A percentile compares a stretch with the other conserved stretches of the same genome.
Conservation (phyloP, 331 rosid species). For the Malus hybrid region DNA sequence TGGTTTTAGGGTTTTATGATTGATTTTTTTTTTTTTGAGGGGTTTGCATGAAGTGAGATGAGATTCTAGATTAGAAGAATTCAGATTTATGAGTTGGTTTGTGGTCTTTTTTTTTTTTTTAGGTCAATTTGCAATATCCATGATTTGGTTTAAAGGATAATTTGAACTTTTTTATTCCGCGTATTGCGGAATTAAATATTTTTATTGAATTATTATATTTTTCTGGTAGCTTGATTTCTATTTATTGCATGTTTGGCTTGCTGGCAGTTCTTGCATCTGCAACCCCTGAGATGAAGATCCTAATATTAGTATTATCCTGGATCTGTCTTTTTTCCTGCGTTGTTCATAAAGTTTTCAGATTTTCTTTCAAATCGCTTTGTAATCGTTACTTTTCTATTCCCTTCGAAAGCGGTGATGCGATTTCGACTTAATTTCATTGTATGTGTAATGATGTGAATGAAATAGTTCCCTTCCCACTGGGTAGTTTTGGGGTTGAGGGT, state of each 20-base stretch:
- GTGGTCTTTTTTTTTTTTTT: not conserved
- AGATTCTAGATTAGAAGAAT: not conserved
- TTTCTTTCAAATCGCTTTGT: not conserved
- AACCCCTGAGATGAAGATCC: not conserved
- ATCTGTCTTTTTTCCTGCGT: not conserved
- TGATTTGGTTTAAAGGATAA: not conserved
- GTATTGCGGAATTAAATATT: not conserved
- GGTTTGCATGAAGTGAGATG: not conserved
- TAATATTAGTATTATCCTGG: not conserved
- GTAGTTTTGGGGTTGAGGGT: not conserved
- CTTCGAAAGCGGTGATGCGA: not conserved
- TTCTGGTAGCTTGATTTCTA: not conserved
- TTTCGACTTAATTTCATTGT: no score
- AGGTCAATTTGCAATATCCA: not conserved
- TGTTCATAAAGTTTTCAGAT: not conserved
- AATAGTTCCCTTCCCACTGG: no score
- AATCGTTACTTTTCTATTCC: not conserved
- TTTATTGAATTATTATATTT: no score
- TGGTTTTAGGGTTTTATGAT: conserved; percentile 6
- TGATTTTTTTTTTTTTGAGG: not conserved
- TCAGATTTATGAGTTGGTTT: not conserved
- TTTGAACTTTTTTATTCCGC: not conserved
- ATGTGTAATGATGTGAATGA: not conserved
- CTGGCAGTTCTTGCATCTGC: not conserved
- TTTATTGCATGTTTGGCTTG: not conserved